phyloP scores from a whole-genome alignment of 1,284 basidiomycete genomes.

The Ceratobasidium sp. region DNA sequence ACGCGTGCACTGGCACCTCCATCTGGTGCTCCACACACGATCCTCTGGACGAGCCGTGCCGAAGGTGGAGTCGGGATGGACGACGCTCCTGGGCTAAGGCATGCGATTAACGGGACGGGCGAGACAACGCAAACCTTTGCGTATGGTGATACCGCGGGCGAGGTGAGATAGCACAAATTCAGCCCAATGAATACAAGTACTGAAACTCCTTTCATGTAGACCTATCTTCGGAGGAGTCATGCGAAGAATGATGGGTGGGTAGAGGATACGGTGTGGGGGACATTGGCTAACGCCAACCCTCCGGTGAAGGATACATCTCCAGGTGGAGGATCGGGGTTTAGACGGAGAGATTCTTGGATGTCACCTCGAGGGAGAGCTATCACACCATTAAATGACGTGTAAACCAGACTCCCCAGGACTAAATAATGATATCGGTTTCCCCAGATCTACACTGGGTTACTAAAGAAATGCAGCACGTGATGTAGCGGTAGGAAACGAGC shows the following conservation, averaged over 20 bases:
- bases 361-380: neutral
- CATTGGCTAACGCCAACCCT: constrained; percentile 56
- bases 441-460: too few relatives aligned
- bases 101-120: constrained; percentile 60
- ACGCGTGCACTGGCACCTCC: constrained; percentile 57
- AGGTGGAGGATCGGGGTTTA: constrained; percentile 29
- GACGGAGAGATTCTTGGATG: neutral
- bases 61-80: constrained; percentile 59
- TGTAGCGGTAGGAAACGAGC: too few relatives aligned
- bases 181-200: neutral
- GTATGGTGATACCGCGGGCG: constrained; percentile 47
- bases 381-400: neutral
- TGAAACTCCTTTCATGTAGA: constrained; percentile 52
- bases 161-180: constrained; percentile 7
- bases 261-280: constrained; percentile 58
- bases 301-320: constrained; percentile 48
- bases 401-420: too few relatives aligned
- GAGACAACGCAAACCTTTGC: constrained; percentile 58
- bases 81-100: constrained; percentile 58
- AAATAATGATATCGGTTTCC: too few relatives aligned
- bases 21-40: constrained; percentile 53
- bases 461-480: too few relatives aligned
- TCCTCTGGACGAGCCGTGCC: constrained; percentile 57
- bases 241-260: constrained; percentile 61
- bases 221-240: constrained; percentile 58